Evolutionary conservation across 345 rosid species (phyloP).

Genomic region (Acer yangbiense): DNA sequence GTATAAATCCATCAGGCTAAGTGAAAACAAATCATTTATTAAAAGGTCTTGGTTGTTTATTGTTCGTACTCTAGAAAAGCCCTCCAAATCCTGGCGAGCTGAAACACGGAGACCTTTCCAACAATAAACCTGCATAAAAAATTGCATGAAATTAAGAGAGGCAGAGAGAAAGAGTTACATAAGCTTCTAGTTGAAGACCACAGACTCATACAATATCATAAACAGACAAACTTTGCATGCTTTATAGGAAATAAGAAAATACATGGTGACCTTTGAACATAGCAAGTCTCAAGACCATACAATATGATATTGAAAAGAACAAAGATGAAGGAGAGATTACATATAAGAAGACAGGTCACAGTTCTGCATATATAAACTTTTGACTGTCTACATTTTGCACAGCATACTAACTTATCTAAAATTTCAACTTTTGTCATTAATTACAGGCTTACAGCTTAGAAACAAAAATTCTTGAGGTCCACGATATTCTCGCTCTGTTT

Average conservation of each 20-base stretch:
- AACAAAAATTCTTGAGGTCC: neutral
- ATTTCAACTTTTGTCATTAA: neutral
- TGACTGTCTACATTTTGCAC: neutral
- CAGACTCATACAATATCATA: neutral
- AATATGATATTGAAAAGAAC: neutral
- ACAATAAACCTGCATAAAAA: constrained; percentile 78
- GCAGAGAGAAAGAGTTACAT: neutral
- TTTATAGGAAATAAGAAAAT: neutral
- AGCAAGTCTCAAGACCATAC: neutral
- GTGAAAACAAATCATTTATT: neutral
- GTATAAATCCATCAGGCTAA: constrained; percentile 11
- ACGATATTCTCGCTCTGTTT: neutral
- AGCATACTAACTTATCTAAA: neutral
- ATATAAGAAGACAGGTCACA: neutral
- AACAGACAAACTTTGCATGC: neutral
- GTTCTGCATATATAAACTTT: neutral
- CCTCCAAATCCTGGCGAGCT: constrained; percentile 96
- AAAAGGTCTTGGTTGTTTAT: neutral
- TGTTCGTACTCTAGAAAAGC: constrained; percentile 79
- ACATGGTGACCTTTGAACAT: neutral
- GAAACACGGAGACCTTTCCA: constrained; percentile 97
- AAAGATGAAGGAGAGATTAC: neutral
- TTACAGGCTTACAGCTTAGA: neutral
- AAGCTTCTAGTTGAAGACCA: neutral
- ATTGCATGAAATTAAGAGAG: neutral